phyloP scores from a whole-genome alignment of 805 yeast genomes.

The Candida railenensis region DNA sequence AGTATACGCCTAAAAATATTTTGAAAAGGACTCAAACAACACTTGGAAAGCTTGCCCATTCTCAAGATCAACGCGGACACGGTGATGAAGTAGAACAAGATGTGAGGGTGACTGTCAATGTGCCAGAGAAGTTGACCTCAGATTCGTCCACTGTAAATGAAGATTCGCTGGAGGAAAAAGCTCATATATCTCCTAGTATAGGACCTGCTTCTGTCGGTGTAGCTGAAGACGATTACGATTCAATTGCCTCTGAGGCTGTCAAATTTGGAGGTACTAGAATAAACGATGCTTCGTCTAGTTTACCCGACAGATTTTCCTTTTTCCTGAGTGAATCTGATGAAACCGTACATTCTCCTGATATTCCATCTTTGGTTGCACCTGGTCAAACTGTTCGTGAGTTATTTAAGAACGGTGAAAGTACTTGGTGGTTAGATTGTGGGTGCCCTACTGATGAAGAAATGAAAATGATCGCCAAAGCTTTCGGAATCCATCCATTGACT shows the following conservation, averaged over 20 bases:
- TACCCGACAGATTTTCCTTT: slow-evolving; percentile 79
- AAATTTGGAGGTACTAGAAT: slow-evolving; percentile 39
- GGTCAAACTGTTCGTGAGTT: slow-evolving; percentile 66
- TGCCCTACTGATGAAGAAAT: slow-evolving; percentile 95
- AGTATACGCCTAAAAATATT: slow-evolving; percentile 55
- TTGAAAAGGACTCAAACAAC: slow-evolving; percentile 14
- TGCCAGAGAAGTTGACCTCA: slow-evolving; percentile 11
- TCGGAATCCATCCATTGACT: slow-evolving; percentile 96
- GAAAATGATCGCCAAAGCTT: slow-evolving; percentile 88
- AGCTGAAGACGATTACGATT: slow-evolving; percentile 12
- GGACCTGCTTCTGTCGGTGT: too few relatives aligned
- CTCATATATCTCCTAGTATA: background rate
- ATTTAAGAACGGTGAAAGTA: slow-evolving; percentile 68
- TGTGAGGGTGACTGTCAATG: slow-evolving; percentile 4
- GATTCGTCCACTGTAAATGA: slow-evolving; percentile 23
- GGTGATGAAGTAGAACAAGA: slow-evolving; percentile 6
- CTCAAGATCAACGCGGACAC: background rate
- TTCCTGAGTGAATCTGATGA: slow-evolving; percentile 81
- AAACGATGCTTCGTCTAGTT: slow-evolving; percentile 22
- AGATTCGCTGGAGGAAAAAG: slow-evolving; percentile 16
- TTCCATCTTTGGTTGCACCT: slow-evolving; percentile 70
- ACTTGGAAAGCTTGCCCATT: background rate
- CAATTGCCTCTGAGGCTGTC: slow-evolving; percentile 30
- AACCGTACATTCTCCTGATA: slow-evolving; percentile 86
- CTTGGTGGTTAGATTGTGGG: slow-evolving; percentile 96